Evolutionary conservation across 495 filamentous ascomycete genomes (phyloP).

Genomic region (Aspergillus sparsus): DNA sequence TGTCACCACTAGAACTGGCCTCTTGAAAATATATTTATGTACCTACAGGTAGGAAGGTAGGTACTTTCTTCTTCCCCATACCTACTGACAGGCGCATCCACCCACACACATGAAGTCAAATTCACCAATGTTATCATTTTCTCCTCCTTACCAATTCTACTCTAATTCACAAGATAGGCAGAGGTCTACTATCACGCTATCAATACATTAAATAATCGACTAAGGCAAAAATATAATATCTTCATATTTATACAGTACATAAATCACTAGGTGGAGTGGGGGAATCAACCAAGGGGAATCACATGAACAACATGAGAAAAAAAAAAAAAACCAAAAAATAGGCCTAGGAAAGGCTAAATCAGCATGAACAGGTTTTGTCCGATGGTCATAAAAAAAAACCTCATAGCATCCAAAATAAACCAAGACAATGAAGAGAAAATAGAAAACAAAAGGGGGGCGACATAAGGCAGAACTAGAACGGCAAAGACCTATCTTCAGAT

Average conservation of each 20-base stretch:
- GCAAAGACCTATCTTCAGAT: too few relatives aligned
- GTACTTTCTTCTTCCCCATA: too few relatives aligned
- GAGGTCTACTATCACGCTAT: too few relatives aligned
- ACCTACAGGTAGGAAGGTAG: too few relatives aligned
- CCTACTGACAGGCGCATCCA: too few relatives aligned
- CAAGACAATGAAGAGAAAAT: not conserved
- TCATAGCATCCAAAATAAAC: not conserved
- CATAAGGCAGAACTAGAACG: too few relatives aligned
- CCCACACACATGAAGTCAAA: too few relatives aligned
- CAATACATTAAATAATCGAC: not conserved
- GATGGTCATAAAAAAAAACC: not conserved
- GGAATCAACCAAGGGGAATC: conserved; percentile 28
- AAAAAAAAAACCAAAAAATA: conserved; percentile 11
- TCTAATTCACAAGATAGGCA: too few relatives aligned
- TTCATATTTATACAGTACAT: conserved; percentile 31
- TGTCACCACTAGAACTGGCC: too few relatives aligned
- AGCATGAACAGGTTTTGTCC: not conserved
- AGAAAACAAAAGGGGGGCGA: not conserved
- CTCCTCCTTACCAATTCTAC: too few relatives aligned
- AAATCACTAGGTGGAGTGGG: conserved; percentile 20
- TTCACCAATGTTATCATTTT: too few relatives aligned
- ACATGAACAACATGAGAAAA: conserved; percentile 13
- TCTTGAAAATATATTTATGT: too few relatives aligned
- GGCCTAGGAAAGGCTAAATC: not conserved
- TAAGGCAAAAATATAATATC: conserved; percentile 6